phyloP scores from a whole-genome alignment of 2,329 filamentous ascomycete species.

The Fusarium sororula region DNA sequence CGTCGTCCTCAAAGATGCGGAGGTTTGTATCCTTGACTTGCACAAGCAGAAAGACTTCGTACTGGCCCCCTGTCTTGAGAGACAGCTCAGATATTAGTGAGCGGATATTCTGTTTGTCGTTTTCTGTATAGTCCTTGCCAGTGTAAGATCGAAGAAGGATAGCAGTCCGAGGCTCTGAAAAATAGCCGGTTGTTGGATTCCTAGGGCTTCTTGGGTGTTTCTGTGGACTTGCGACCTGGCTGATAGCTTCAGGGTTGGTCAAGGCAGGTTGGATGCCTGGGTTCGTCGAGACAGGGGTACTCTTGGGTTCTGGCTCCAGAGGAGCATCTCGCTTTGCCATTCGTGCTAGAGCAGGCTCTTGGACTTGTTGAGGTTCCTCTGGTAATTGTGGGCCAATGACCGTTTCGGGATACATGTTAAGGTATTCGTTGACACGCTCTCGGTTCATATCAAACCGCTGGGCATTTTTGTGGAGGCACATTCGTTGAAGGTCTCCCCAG shows the following conservation, averaged over 20 bases:
- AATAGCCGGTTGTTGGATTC: conserved; percentile 31
- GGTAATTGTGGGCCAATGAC: conserved; percentile 23
- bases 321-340: conserved; percentile 15
- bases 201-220: conserved; percentile 16
- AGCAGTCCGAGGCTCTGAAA: conserved; percentile 68
- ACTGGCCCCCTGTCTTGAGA: conserved; percentile 80
- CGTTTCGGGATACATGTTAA: conserved; percentile 54
- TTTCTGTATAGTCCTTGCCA: conserved; percentile 78
- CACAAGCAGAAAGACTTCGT: conserved; percentile 81
- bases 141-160: conserved; percentile 80
- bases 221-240: conserved; percentile 2
- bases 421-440: conserved; percentile 54
- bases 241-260: not conserved
- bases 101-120: conserved; percentile 81
- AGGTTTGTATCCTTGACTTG: conserved; percentile 74
- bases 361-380: conserved; percentile 10
- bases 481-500: conserved; percentile 76
- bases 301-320: not conserved
- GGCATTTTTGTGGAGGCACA: conserved; percentile 72
- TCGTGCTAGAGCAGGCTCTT: conserved; percentile 10
- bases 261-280: not conserved
- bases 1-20: conserved; percentile 67
- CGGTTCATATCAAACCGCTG: conserved; percentile 65
- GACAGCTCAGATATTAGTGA: conserved; percentile 81
- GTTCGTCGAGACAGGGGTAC: not conserved